phyloP scores from a whole-genome alignment of 805 yeast genomes.

The Priceomyces medius region DNA sequence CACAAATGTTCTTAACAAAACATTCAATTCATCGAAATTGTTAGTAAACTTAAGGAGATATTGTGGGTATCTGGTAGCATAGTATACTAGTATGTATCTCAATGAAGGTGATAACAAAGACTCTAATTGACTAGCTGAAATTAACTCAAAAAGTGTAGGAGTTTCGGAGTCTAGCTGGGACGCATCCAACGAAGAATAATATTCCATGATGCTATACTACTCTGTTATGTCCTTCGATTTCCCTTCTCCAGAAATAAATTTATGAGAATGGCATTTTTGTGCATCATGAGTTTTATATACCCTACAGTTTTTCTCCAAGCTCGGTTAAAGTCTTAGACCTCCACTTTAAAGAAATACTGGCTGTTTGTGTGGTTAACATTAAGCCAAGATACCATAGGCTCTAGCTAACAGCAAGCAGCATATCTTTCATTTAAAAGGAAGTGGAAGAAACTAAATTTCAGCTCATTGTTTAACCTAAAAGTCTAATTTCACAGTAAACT shows the following conservation, averaged over 20 bases:
- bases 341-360: no score
- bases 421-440: no score
- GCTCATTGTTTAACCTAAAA: no score
- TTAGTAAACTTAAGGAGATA: slow-evolving; percentile 60
- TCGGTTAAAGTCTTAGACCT: background rate
- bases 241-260: background rate
- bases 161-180: slow-evolving; percentile 67
- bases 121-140: slow-evolving; percentile 79
- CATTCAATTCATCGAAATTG: slow-evolving; percentile 73
- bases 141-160: slow-evolving; percentile 87
- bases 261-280: background rate
- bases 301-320: background rate
- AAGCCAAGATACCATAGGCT: no score
- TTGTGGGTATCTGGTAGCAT: slow-evolving; percentile 76
- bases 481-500: no score
- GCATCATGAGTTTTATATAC: background rate
- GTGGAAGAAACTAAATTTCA: no score
- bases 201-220: slow-evolving; percentile 58
- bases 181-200: slow-evolving; percentile 76
- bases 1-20: slow-evolving; percentile 56
- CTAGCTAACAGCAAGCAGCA: no score
- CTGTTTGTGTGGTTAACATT: no score
- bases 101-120: slow-evolving; percentile 77
- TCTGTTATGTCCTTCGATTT: background rate
- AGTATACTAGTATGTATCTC: slow-evolving; percentile 75